These are phyloP conservation scores for Proliferodiscus dingleyae DNA, from an alignment of 2,329 filamentous ascomycete genomes.

Conservation along the genomic window DNA sequence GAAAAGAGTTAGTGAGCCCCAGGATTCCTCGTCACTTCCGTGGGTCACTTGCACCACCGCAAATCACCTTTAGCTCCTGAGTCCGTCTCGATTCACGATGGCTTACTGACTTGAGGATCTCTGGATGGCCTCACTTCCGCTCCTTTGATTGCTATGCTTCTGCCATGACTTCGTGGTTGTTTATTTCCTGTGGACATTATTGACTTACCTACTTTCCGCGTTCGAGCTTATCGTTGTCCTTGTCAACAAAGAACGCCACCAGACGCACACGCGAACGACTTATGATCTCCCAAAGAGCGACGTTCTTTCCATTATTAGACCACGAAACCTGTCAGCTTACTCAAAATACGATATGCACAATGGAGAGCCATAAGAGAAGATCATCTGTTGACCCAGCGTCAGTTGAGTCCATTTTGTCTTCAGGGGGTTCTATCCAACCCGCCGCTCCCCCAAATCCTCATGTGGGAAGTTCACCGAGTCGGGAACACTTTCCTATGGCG, in stretches of 20 bases:
- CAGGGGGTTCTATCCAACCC: conserved; percentile 20
- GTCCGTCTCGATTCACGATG: not conserved
- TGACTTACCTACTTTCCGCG: conserved; percentile 13
- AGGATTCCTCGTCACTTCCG: not conserved
- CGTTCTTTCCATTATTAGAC: conserved; percentile 17
- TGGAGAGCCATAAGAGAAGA: conserved; percentile 24
- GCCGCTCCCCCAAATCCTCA: conserved; percentile 24
- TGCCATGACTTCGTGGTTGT: conserved; percentile 20
- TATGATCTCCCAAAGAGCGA: conserved; percentile 23
- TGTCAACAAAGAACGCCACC: conserved; percentile 17
- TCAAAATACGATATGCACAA: conserved; percentile 25
- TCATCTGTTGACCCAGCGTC: conserved; percentile 27
- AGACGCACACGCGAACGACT: conserved; percentile 16
- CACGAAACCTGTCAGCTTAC: conserved; percentile 18
- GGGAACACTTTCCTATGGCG: conserved; percentile 21
- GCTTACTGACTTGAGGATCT: conserved; percentile 7
- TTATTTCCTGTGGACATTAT: conserved; percentile 12
- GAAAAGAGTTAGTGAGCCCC: not conserved
- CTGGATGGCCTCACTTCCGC: conserved; percentile 11
- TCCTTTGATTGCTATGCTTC: conserved; percentile 3
- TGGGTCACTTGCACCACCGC: not conserved
- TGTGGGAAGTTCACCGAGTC: conserved; percentile 25
- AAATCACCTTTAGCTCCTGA: not conserved
- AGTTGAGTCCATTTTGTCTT: conserved; percentile 28
- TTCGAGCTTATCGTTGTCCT: conserved; percentile 16